phyloP scores from a whole-genome alignment of 177 flowering plant species.

The Telopea speciosissima region DNA sequence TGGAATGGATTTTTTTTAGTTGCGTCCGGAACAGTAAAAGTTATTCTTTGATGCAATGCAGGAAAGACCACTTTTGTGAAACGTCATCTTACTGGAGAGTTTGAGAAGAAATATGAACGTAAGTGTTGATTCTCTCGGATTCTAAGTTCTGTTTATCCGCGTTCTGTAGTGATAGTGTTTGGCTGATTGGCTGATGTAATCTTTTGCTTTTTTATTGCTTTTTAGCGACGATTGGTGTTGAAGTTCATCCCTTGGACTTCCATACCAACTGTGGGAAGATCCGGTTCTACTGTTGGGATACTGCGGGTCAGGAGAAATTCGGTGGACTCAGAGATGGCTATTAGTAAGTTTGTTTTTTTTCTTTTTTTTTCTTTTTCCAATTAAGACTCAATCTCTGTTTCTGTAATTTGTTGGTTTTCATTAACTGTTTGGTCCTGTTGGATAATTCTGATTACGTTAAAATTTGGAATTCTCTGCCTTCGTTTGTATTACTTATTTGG shows the following conservation, averaged over 20 bases:
- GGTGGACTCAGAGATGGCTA: constrained; percentile 80
- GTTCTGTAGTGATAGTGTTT: background rate
- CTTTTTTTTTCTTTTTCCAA: too few relatives aligned
- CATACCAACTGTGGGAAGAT: constrained; percentile 63
- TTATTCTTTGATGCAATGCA: constrained; percentile 13
- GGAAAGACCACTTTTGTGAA: constrained; percentile 88
- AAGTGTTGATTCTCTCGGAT: background rate
- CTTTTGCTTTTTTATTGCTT: background rate
- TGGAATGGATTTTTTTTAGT: background rate
- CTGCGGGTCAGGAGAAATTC: constrained; percentile 74
- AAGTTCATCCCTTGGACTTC: constrained; percentile 80
- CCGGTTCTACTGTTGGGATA: constrained; percentile 76
- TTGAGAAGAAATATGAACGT: constrained; percentile 76
- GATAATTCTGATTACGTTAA: background rate
- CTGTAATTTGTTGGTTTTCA: too few relatives aligned
- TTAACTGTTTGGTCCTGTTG: too few relatives aligned
- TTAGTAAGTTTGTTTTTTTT: constrained; percentile 40
- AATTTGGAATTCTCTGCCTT: too few relatives aligned
- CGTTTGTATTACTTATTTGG: background rate
- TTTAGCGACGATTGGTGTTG: constrained; percentile 72
- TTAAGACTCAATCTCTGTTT: background rate
- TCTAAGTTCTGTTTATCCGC: too few relatives aligned
- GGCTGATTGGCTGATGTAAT: background rate
- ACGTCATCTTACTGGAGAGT: constrained; percentile 84
- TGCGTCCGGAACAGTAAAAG: too few relatives aligned